Evolutionary conservation across 2,329 filamentous ascomycete species (phyloP).

Genomic region (Epichloe bromicola): DNA sequence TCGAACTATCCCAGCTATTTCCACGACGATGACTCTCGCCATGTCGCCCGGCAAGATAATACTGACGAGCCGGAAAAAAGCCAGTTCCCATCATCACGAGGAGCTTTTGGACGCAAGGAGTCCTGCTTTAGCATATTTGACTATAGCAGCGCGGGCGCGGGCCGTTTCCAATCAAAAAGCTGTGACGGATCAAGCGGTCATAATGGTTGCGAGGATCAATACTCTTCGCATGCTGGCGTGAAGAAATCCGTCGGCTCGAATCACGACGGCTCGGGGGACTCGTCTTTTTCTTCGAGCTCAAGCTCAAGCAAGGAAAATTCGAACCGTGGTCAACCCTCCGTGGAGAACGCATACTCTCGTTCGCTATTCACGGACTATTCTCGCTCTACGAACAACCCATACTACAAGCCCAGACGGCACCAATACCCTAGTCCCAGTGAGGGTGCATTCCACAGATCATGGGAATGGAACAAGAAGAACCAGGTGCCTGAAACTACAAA

Average conservation of each 20-base stretch:
- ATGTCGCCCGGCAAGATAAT: not conserved
- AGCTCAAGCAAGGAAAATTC: not conserved
- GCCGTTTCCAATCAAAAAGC: not conserved
- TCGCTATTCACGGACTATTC: conserved; percentile 13
- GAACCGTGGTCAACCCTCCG: not conserved
- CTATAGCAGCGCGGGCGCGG: not conserved
- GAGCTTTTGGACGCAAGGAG: conserved; percentile 1
- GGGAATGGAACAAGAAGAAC: conserved; percentile 1
- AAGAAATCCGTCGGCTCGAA: not conserved
- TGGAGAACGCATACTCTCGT: not conserved
- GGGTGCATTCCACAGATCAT: not conserved
- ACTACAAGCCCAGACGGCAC: conserved; percentile 18
- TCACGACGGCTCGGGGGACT: not conserved
- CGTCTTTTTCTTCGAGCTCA: conserved; percentile 2
- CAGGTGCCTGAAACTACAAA: not conserved
- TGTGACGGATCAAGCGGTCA: not conserved
- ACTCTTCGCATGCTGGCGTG: not conserved
- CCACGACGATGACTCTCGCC: not conserved
- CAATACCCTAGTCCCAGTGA: conserved; percentile 6
- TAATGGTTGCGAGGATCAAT: not conserved
- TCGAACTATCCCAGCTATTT: not conserved
- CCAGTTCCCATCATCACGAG: not conserved
- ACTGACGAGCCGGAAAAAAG: not conserved
- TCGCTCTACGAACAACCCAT: conserved; percentile 19
- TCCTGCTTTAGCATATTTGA: not conserved